These are phyloP conservation scores for Trichoderma simmonsii DNA, from an alignment of 2,329 filamentous ascomycete species.

Conservation along the genomic window DNA sequence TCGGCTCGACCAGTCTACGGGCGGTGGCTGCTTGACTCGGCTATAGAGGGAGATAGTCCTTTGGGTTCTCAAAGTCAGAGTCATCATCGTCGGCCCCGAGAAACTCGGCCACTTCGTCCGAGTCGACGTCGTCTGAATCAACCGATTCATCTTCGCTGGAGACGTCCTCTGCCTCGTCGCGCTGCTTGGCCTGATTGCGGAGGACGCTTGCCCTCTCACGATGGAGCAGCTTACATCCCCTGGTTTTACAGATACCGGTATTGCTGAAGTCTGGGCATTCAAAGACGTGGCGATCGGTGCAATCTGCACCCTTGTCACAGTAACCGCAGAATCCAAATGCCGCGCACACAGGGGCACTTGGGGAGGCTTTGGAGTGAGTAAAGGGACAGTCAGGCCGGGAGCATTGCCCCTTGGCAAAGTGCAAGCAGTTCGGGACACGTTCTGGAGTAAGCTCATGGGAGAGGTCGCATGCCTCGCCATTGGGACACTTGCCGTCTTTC, in stretches of 20 bases:
- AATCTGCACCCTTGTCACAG: slow-evolving; percentile 76
- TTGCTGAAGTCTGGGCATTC: slow-evolving; percentile 97
- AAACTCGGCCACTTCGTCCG: slow-evolving; percentile 68
- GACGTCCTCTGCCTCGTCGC: slow-evolving; percentile 62
- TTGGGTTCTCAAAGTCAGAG: slow-evolving; percentile 54
- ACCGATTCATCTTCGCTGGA: slow-evolving; percentile 74
- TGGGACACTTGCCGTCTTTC: slow-evolving; percentile 71
- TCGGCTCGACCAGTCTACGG: not conserved
- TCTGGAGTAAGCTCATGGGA: slow-evolving; percentile 83
- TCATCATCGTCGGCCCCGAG: slow-evolving; percentile 54
- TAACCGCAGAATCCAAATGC: slow-evolving; percentile 84
- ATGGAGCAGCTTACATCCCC: slow-evolving; percentile 81
- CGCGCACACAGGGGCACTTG: slow-evolving; percentile 76
- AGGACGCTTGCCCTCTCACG: slow-evolving; percentile 79
- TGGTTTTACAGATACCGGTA: slow-evolving; percentile 75
- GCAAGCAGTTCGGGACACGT: slow-evolving; percentile 82
- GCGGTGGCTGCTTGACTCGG: not conserved
- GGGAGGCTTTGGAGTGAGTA: slow-evolving; percentile 75
- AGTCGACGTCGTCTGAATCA: slow-evolving; percentile 76
- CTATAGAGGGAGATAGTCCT: slow-evolving; percentile 55
- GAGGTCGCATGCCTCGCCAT: slow-evolving; percentile 79
- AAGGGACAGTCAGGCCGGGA: slow-evolving; percentile 83
- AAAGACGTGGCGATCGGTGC: slow-evolving; percentile 79
- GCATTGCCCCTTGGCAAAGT: slow-evolving; percentile 88
- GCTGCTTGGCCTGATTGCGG: slow-evolving; percentile 61